Evolutionary conservation across 352 stramenopile genomes (phyloP), one percentile per base, ranked within the genome.

Genomic region (Pythium angustatum): DNA sequence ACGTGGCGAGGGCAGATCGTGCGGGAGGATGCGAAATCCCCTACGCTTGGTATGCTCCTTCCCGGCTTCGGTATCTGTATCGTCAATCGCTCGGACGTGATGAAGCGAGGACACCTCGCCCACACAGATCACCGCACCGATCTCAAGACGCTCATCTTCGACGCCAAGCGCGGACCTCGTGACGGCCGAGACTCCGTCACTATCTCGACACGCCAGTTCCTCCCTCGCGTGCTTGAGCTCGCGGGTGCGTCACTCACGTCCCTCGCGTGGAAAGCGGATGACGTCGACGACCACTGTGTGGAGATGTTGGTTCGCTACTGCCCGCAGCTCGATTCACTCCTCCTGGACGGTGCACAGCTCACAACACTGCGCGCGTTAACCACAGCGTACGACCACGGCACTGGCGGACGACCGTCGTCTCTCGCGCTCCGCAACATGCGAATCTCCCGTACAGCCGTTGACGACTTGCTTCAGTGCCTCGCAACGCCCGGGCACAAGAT

Each of bases 31-130:
- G 5, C 40, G 40, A 47, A 15, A 5, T 47, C 40, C 17, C 14
- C 40, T 15, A 47, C 26, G 48, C 11, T 54, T 14, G 8, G 27
- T 17, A 17, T 54, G 28, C 15, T 54, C 4, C 27, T 58, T 10
- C 52, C 52, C 22, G 52, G 52, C 2, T 48, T 58, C 24, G 52
- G 52, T 17, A 40, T 58, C 17, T 28, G 22, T 27, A 26, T 31
- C 10, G 52, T 58, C 7, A 15, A 48, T 5, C 34, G 28, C 36
- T 10, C 36, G 3, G 6, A 19, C 5, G 26, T 58, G 10, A 36
- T 11, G 3, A 30, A 14, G 12, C 15, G 21, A 24, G 34, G 22
- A 3, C 21, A 47, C 17, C 22, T 10, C 27, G 14, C 4, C 3
- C 2, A 3, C 4, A 12, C 6, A 2, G 15, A 10, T 27, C 2